Percentiles rank a stretch among this genome's conserved stretches.
Evolutionary conservation across 2,329 filamentous ascomycete genomes (phyloP).

Genomic region (Pseudogymnoascus sp.): DNA sequence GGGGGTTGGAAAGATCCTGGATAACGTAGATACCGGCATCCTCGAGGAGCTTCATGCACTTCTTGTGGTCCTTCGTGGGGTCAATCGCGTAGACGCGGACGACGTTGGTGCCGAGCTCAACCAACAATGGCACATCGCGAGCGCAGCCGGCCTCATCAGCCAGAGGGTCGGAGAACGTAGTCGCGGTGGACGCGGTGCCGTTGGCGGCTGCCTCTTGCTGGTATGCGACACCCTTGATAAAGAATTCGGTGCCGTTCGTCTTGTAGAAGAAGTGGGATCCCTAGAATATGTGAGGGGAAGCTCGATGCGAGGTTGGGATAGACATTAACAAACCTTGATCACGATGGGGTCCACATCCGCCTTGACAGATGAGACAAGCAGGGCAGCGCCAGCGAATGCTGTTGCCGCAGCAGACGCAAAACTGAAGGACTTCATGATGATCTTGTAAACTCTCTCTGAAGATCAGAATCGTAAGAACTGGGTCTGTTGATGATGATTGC

Average conservation of each 20-base stretch:
- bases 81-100: constrained; percentile 95
- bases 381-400: constrained; percentile 41
- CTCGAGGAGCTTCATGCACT: constrained; percentile 76
- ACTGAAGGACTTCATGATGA: constrained; percentile 46
- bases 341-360: constrained; percentile 50
- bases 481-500: constrained; percentile 1
- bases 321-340: constrained; percentile 30
- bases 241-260: constrained; percentile 66
- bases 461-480: constrained; percentile 1
- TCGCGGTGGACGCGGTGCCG: constrained; percentile 36
- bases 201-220: constrained; percentile 66
- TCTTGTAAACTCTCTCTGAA: neutral
- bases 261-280: constrained; percentile 36
- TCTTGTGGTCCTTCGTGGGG: constrained; percentile 66
- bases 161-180: constrained; percentile 73
- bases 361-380: constrained; percentile 40
- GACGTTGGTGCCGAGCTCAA: constrained; percentile 75
- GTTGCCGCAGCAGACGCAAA: constrained; percentile 34
- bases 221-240: constrained; percentile 90
- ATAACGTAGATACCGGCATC: constrained; percentile 91
- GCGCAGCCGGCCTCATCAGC: constrained; percentile 62
- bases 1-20: constrained; percentile 79
- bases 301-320: neutral
- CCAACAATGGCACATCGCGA: constrained; percentile 77
- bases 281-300: constrained; percentile 15